Conservation (phyloP, 148 eudicot species). For the Arctostaphylos glauca region DNA sequence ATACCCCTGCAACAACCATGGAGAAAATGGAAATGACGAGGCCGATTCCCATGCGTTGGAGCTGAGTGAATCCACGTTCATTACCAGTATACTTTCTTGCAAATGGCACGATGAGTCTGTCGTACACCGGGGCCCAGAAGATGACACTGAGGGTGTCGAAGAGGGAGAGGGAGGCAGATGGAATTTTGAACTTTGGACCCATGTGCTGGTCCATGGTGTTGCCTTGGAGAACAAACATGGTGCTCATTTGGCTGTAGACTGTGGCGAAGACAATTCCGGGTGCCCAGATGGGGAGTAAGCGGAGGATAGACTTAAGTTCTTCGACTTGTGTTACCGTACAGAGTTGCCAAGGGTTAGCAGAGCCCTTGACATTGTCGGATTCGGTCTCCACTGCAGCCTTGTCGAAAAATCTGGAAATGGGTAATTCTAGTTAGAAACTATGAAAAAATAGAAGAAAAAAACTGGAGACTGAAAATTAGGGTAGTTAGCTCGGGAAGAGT, state of each 20-base stretch:
- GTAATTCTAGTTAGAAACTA: slow-evolving; percentile 1
- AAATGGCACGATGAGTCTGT: slow-evolving; percentile 38
- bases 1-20: slow-evolving; percentile 39
- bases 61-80: slow-evolving; percentile 48
- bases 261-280: slow-evolving; percentile 40
- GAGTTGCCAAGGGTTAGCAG: slow-evolving; percentile 42
- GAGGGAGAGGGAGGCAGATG: slow-evolving; percentile 54
- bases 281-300: slow-evolving; percentile 55
- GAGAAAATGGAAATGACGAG: slow-evolving; percentile 39
- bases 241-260: slow-evolving; percentile 51
- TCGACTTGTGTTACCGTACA: slow-evolving; percentile 70
- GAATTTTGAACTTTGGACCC: slow-evolving; percentile 48
- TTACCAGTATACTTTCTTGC: slow-evolving; percentile 40
- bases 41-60: slow-evolving; percentile 62
- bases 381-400: slow-evolving; percentile 52
- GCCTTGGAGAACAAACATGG: slow-evolving; percentile 60
- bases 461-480: not conserved
- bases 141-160: slow-evolving; percentile 49
- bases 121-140: slow-evolving; percentile 48
- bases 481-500: not conserved
- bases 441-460: not conserved
- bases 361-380: slow-evolving; percentile 17
- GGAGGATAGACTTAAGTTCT: slow-evolving; percentile 54
- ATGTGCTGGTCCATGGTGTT: slow-evolving; percentile 45
- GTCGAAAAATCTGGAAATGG: slow-evolving; percentile 47